Percentiles rank a stretch among this genome's conserved stretches.
These are phyloP conservation scores for Heterobasidion occidentale DNA, from an alignment of 1,284 basidiomycete species.

Conservation along the genomic window DNA sequence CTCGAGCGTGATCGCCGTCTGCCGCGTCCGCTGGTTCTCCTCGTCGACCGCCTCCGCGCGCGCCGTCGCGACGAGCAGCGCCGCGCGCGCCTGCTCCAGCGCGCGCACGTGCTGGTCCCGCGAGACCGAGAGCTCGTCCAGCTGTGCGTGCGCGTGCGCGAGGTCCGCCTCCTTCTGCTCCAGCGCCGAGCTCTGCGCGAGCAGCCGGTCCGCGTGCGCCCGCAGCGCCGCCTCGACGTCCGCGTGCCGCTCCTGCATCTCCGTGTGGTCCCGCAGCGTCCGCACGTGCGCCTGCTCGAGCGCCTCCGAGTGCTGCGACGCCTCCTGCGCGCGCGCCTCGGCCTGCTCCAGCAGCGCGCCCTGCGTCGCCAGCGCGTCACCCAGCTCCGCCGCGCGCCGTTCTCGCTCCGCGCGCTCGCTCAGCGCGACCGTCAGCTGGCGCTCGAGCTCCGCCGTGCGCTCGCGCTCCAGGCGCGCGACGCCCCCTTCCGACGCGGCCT, in stretches of 20 bases:
- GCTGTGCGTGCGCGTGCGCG: constrained; percentile 52
- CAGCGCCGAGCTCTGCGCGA: constrained; percentile 68
- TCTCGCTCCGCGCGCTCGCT: constrained; percentile 64
- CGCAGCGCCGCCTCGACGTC: constrained; percentile 63
- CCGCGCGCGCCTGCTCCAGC: constrained; percentile 78
- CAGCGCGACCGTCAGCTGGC: constrained; percentile 61
- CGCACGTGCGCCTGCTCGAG: constrained; percentile 78
- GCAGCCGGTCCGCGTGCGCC: constrained; percentile 73
- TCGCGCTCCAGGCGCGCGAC: constrained; percentile 73
- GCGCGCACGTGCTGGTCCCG: constrained; percentile 82
- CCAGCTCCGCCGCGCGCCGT: constrained; percentile 66
- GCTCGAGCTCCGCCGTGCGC: constrained; percentile 76
- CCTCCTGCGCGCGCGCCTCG: constrained; percentile 76
- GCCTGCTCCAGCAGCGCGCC: constrained; percentile 74
- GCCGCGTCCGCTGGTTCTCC: constrained; percentile 62
- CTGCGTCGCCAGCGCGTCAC: constrained; percentile 68
- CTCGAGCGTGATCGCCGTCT: constrained; percentile 64
- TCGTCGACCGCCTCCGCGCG: constrained; percentile 81
- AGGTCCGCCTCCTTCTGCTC: constrained; percentile 81
- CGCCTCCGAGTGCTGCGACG: constrained; percentile 73
- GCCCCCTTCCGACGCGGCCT: constrained; percentile 64
- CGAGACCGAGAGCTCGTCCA: constrained; percentile 63
- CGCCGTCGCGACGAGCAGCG: constrained; percentile 67
- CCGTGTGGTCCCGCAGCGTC: constrained; percentile 61
- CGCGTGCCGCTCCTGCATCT: constrained; percentile 63